Evolutionary conservation across 257 asterid genomes (phyloP).

Genomic region (Lycium ferocissimum): DNA sequence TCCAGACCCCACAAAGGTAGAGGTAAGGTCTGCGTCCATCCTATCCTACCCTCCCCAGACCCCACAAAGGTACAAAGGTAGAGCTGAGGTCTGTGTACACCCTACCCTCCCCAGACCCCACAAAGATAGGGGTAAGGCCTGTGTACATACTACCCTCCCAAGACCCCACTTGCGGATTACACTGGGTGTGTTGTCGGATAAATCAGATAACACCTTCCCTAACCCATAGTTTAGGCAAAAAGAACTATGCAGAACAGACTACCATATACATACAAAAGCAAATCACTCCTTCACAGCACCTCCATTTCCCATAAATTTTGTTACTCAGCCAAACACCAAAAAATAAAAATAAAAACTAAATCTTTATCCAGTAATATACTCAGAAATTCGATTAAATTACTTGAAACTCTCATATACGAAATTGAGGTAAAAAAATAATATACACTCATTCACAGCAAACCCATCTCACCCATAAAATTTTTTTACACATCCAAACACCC

Average conservation of each 20-base stretch:
- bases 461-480: background rate
- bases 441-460: background rate
- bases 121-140: too few species aligned
- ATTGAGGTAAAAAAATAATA: background rate
- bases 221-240: constrained; percentile 3
- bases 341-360: background rate
- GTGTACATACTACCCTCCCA: too few species aligned
- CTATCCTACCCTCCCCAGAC: too few species aligned
- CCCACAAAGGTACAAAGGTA: too few species aligned
- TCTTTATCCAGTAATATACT: background rate
- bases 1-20: too few species aligned
- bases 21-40: too few species aligned
- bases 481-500: background rate
- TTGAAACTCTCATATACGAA: background rate
- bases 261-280: background rate
- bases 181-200: too few species aligned
- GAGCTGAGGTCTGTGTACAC: too few species aligned
- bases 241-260: background rate
- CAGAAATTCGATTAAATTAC: background rate
- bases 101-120: too few species aligned
- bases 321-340: background rate
- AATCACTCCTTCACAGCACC: background rate
- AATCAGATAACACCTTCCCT: constrained; percentile 8
- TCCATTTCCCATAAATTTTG: background rate
- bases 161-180: too few species aligned